Base-by-base conservation (phyloP, 257 asterid species). In the Prunella vulgaris region DNA sequence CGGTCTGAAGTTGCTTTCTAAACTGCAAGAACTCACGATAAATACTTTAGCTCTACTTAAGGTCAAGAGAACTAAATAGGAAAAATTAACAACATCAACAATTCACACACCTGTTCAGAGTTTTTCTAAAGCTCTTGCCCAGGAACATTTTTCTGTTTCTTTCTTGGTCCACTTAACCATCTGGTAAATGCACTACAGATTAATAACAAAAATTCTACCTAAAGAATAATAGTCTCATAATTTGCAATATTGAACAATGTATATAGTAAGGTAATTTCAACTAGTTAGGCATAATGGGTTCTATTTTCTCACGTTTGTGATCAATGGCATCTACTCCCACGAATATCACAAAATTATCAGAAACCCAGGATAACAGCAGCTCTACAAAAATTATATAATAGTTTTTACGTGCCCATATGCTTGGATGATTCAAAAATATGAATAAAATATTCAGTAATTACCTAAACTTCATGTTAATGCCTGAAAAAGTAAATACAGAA, bases 61-160 rank as follows among this genome's bases (percentile, higher is more conserved):
- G 21, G 56, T 14, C 14, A 3, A 28, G 30, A 9, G 32, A n/a
- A 30, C 12, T 46, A 60, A 40, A 64, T 46, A 12, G 30, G 66
- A 24, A 35, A 27, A 60, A 56, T 64, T 17, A 14, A 54, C 54
- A 59, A 27, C 18, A 53, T 1, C 27, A 68, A 25, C 27, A 25
- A 52, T 13, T 15, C 1, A 38, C 66, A 32, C 24, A 86, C 95
- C 89, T 80, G 76, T 69, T 85, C 84, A 17, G 97, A 92, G 59
- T 83, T 86, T 74, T 92, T 95, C 77, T 84, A 79, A 37, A 88
- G 72, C 77, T 74, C 93, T 59, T 84, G 76, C 17, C 87, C 90
- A 10, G 87, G 98, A 76, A 79, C 80, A 35, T n/a, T n/a, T 80
- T 75, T 92, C 54, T 95, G 97, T 70, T 81, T 86, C 82, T 79